phyloP scores from a whole-genome alignment of 73 alveolate species.

The Tetrahymena thermophila region DNA sequence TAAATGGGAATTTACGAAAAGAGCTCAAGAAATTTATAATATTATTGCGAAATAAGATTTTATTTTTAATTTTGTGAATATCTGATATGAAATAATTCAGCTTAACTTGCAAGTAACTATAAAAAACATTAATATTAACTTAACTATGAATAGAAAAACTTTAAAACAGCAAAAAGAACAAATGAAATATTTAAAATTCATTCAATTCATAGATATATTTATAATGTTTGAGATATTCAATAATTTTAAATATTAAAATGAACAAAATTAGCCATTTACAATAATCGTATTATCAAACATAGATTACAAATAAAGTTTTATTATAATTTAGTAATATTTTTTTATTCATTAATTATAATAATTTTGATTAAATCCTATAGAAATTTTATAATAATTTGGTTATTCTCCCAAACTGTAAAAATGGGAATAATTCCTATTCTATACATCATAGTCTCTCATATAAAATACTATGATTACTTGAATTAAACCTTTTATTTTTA shows the following conservation, averaged over 20 bases:
- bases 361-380: neutral
- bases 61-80: too few relatives aligned
- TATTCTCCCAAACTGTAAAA: too few relatives aligned
- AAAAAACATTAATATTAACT: too few relatives aligned
- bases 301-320: neutral
- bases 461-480: too few relatives aligned
- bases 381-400: neutral
- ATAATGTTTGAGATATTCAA: too few relatives aligned
- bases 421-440: neutral
- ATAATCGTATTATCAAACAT: neutral
- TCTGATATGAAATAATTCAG: neutral
- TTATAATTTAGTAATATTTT: too few relatives aligned
- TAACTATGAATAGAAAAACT: neutral
- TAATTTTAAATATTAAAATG: too few relatives aligned
- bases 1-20: neutral
- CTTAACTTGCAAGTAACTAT: neutral
- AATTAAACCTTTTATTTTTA: too few relatives aligned
- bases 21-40: too few relatives aligned
- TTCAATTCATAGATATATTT: neutral
- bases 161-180: neutral
- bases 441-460: neutral
- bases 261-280: too few relatives aligned
- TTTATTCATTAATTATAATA: too few relatives aligned
- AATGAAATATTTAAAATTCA: too few relatives aligned
- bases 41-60: neutral